Conservation (phyloP, 345 rosid genomes). For the Eucalyptus caleyi region DNA sequence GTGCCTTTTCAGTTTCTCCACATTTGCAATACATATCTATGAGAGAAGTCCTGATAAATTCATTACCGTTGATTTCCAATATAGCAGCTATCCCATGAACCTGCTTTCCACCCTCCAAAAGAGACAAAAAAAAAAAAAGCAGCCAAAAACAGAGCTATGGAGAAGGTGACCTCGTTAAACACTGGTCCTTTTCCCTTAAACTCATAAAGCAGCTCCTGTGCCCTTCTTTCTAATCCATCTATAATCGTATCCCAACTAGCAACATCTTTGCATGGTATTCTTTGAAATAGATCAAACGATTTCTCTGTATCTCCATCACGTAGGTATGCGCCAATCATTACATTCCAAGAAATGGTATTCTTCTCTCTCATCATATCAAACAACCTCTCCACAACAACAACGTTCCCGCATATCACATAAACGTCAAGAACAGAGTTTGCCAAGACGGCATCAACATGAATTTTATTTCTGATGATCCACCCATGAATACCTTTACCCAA, state of each 20-base stretch:
- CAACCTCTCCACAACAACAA: too few relatives aligned
- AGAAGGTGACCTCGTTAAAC: constrained; percentile 18
- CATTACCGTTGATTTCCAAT: constrained; percentile 6
- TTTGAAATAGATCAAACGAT: constrained; percentile 19
- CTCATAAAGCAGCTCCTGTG: constrained; percentile 22
- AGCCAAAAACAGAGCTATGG: constrained; percentile 33
- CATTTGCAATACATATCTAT: constrained; percentile 46
- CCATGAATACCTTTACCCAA: too few relatives aligned
- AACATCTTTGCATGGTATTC: constrained; percentile 10
- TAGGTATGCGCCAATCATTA: constrained; percentile 7
- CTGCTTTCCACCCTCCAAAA: constrained; percentile 21
- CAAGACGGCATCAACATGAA: too few relatives aligned
- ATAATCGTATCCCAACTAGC: constrained; percentile 37
- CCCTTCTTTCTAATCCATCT: constrained; percentile 18
- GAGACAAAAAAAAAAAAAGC: neutral
- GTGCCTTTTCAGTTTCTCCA: constrained; percentile 21
- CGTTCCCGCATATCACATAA: too few relatives aligned
- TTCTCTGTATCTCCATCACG: constrained; percentile 15
- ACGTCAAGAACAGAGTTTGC: too few relatives aligned
- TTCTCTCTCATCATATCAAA: too few relatives aligned
- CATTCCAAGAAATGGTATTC: too few relatives aligned
- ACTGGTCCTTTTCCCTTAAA: constrained; percentile 13
- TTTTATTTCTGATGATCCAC: too few relatives aligned
- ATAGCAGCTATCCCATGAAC: constrained; percentile 18
- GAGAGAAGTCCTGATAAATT: constrained; percentile 28